Conservation (phyloP, 2,329 filamentous ascomycete species). For the Macroventuria anomochaeta region DNA sequence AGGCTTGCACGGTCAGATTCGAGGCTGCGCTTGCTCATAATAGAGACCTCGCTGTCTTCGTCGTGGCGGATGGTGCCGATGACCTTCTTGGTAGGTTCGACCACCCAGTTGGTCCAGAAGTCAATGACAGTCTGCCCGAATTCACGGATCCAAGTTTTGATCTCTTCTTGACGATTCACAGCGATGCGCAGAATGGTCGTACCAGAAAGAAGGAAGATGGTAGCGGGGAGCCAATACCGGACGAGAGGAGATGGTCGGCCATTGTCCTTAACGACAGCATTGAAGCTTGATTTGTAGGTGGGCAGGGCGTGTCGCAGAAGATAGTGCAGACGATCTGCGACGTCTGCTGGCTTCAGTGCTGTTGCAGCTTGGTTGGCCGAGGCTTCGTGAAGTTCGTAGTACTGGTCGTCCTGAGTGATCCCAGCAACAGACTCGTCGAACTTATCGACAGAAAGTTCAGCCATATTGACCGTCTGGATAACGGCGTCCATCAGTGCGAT, state of each 20-base stretch:
- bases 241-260: constrained; percentile 77
- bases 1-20: constrained; percentile 89
- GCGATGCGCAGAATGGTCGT: constrained; percentile 84
- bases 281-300: constrained; percentile 66
- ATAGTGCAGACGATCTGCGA: constrained; percentile 70
- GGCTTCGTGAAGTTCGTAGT: constrained; percentile 52
- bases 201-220: constrained; percentile 73
- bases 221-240: constrained; percentile 86
- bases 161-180: constrained; percentile 75
- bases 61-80: constrained; percentile 94
- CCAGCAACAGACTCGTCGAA: constrained; percentile 64
- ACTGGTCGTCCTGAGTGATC: constrained; percentile 60
- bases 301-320: constrained; percentile 75
- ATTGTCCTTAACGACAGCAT: constrained; percentile 64
- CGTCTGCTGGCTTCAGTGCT: constrained; percentile 56
- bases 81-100: constrained; percentile 82
- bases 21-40: constrained; percentile 93
- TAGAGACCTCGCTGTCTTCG: constrained; percentile 88
- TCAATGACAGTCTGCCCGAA: constrained; percentile 80
- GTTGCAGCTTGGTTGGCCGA: constrained; percentile 43
- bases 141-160: constrained; percentile 79
- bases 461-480: constrained; percentile 70
- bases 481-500: constrained; percentile 88
- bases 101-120: constrained; percentile 96
- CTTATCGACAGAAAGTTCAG: constrained; percentile 62